A percentile compares a stretch with the other conserved stretches of the same genome.
These are phyloP conservation scores for Nidularia sp. DNA, from an alignment of 768 basidiomycete genomes.

Conservation along the genomic window DNA sequence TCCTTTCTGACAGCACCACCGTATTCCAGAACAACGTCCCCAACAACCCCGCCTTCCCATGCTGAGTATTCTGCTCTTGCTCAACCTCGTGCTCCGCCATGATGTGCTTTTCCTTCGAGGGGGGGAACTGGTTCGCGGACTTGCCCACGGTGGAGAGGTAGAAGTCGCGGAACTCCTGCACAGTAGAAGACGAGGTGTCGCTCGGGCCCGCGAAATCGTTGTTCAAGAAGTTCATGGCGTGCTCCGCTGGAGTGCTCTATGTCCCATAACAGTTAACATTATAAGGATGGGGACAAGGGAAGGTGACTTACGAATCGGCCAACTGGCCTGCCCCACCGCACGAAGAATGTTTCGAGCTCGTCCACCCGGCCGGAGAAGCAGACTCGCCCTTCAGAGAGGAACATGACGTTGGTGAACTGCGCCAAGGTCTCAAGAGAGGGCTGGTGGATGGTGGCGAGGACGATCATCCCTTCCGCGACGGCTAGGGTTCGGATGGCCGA, in stretches of 20 bases:
- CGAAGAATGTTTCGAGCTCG: slow-evolving; percentile 33
- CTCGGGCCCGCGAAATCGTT: slow-evolving; percentile 30
- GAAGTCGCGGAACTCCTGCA: slow-evolving; percentile 27
- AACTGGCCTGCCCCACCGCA: slow-evolving; percentile 33
- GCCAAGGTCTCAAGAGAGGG: slow-evolving; percentile 57
- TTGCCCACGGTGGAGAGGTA: slow-evolving; percentile 18
- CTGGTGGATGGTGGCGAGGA: slow-evolving; percentile 68
- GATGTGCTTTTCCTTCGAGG: neutral
- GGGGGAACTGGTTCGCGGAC: neutral
- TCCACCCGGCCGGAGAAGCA: slow-evolving; percentile 40
- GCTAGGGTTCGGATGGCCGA: slow-evolving; percentile 40
- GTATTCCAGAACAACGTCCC: slow-evolving; percentile 35
- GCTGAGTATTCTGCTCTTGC: neutral
- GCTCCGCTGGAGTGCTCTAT: slow-evolving; percentile 52
- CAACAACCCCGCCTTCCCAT: slow-evolving; percentile 19
- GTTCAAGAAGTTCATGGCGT: slow-evolving; percentile 56
- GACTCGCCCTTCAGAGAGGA: slow-evolving; percentile 50
- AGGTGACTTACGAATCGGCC: slow-evolving; percentile 23
- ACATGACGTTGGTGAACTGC: slow-evolving; percentile 55
- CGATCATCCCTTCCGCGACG: slow-evolving; percentile 42
- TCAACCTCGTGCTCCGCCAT: neutral
- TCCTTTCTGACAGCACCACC: slow-evolving; percentile 42
- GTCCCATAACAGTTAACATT: slow-evolving; percentile 13
- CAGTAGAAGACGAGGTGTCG: slow-evolving; percentile 11
- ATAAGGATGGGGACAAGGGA: neutral